phyloP scores from a whole-genome alignment of 148 eudicot genomes.

The Cornus suecica region DNA sequence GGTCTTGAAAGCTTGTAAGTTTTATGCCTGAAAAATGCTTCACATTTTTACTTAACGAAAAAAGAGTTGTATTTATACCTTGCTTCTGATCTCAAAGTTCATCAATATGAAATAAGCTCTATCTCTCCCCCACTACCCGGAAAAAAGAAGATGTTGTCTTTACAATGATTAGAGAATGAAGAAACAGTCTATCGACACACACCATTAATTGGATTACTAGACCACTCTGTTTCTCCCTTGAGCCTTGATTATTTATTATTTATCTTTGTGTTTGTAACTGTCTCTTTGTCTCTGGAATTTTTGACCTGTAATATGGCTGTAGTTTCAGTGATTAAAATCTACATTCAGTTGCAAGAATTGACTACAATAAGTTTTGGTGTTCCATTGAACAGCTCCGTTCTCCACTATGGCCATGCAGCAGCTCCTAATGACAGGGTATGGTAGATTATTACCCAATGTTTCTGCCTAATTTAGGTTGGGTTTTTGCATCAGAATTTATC shows the following conservation, averaged over 20 bases:
- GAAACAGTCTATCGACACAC: neutral
- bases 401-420: slow-evolving; percentile 98
- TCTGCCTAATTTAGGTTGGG: slow-evolving; percentile 1
- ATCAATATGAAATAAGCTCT: too few species aligned
- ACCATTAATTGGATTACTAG: neutral
- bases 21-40: too few species aligned
- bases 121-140: too few species aligned
- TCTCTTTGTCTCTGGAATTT: too few species aligned
- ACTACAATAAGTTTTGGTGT: slow-evolving; percentile 17
- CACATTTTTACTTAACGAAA: too few species aligned
- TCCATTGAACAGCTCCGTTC: slow-evolving; percentile 70
- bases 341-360: neutral
- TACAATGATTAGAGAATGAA: neutral
- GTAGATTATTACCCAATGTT: slow-evolving; percentile 2
- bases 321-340: neutral
- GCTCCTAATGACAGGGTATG: slow-evolving; percentile 99
- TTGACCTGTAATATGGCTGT: neutral
- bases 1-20: too few species aligned
- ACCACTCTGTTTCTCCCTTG: neutral
- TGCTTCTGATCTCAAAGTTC: too few species aligned
- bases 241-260: too few species aligned
- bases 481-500: neutral
- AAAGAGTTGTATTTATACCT: too few species aligned
- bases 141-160: neutral
- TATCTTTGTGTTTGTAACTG: too few species aligned